Conservation (phyloP, 2,329 filamentous ascomycete genomes). For the Alternaria brassicae region DNA sequence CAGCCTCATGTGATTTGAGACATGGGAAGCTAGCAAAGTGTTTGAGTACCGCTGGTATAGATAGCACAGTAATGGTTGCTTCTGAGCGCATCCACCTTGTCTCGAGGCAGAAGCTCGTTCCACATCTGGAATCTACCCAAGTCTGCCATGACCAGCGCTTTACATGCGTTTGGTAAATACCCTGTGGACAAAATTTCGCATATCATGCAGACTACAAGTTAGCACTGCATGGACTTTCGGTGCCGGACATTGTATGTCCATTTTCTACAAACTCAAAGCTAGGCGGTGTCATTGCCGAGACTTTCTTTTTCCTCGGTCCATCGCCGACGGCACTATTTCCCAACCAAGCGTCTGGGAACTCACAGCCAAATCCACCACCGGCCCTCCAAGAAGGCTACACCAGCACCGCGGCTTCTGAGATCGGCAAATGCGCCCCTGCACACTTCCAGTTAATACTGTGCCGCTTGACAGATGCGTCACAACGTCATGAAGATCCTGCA, state of each 20-base stretch:
- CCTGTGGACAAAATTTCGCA: background rate
- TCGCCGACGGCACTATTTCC: background rate
- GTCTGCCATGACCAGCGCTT: background rate
- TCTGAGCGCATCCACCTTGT: background rate
- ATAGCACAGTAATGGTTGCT: background rate
- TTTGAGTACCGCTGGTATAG: no score
- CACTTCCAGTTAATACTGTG: background rate
- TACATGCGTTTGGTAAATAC: background rate
- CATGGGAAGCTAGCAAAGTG: background rate
- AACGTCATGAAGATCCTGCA: constrained; percentile 14
- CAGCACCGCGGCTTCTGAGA: constrained; percentile 11
- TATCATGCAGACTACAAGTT: background rate
- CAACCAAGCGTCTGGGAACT: background rate
- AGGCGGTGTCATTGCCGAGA: constrained; percentile 4
- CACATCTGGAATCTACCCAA: background rate
- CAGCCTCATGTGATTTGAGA: constrained; percentile 11
- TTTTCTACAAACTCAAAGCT: background rate
- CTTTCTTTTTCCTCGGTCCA: background rate
- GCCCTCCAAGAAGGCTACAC: constrained; percentile 1
- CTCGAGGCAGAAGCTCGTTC: background rate
- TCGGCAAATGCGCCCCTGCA: constrained; percentile 16
- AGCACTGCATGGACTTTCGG: background rate
- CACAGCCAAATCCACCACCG: background rate
- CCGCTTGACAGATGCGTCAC: constrained; percentile 12
- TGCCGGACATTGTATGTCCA: background rate